Base-by-base conservation (phyloP, 306 rosid genomes). In the Nissolia schottii region DNA sequence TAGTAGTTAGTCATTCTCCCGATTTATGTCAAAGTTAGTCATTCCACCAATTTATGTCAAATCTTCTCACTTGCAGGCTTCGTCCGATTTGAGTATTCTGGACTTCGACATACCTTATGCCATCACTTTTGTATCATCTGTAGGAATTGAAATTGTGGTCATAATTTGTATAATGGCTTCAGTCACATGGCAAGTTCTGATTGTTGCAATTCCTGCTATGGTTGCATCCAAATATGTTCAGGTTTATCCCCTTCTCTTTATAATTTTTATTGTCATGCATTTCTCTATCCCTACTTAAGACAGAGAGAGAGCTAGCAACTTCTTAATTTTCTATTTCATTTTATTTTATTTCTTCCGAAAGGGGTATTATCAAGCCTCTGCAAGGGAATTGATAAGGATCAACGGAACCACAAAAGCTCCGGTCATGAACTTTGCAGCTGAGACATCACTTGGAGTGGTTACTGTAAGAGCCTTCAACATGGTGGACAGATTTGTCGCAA, bases 391-490 rank as follows among this genome's bases (percentile, higher is more conserved):
- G 58, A 80, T 87, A 57, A 80, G 97, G 71, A 90, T 93, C 61
- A 93, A 90, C 76, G 97, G 98, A 82, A 90, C 90, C 49, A 86
- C 97, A 32, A 93, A 93, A 80, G 96, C 98, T 73, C 98, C 93
- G 29, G 80, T 88, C 15, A 84, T 88, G 88, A 90, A 93, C 70
- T 88, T 73, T 82, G 87, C 89, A 63, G 64, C 92, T 0, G 93
- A 90, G 86, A 90, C 97, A 65, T 81, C 98, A 48, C 89, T 81
- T 29, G 98, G 98, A 48, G 90, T 75, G 23, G 88, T 90, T 58
- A 93, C 97, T 23, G 62, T 90, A 19, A 81, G 98, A 90, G 88
- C 93, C 50, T 93, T 88, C 51, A 71, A 78, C 63, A 81, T 82
- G 77, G 75, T 1, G 2, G 90, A 84, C 19, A 77, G 70, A 54